Base-by-base conservation (phyloP, 225 moss, liverwort and hornwort genomes). In the Ulota crispa region DNA sequence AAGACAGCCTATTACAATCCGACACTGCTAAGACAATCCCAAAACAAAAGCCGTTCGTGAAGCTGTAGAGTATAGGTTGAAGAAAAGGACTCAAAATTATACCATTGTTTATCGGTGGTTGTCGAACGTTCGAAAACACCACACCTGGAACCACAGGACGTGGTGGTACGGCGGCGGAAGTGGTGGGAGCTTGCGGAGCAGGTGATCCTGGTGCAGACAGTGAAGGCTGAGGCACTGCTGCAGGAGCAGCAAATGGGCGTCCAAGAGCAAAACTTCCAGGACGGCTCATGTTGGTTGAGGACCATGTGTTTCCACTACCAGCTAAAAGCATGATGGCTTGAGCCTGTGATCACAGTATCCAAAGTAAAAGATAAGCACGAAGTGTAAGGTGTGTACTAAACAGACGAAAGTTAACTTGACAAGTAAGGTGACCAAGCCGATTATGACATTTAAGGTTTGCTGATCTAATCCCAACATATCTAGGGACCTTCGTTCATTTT, bases 281-380 rank as follows among this genome's bases (percentile, higher is more conserved):
- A 43, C 85, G 86, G 70, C 78, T 89, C 85, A 86, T 87, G 77
- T 45, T 61, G 77, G 84, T 90, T 32, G 91, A 84, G 23, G 93
- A 88, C 93, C 92, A 88, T 18, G 92, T 82, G 67, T 82, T 90
- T 64, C 87, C 92, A 87, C 92, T 91, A 20, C 93, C 96, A 70
- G 93, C 93, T 45, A 97, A 82, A 13, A 92, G 91, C 96, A 93
- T 95, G 79, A 97, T 92, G 63, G 96, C 90, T 69, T 95, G 93
- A 64, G 95, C 96, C 94, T 96, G 89, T 61, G 52, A 43, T 9
- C 45, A 75, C n/a, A 69, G 54, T 53, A 43, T 50, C 54, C 67
- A 73, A 50, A 68, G 45, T 60, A 41, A 30, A 73, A 57, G 47
- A 27, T 81, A 39, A 39, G 42, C 84, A 26, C 19, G 37, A 53